phyloP scores from a whole-genome alignment of 2,329 filamentous ascomycete species.

The Sarocladium brachiariae region DNA sequence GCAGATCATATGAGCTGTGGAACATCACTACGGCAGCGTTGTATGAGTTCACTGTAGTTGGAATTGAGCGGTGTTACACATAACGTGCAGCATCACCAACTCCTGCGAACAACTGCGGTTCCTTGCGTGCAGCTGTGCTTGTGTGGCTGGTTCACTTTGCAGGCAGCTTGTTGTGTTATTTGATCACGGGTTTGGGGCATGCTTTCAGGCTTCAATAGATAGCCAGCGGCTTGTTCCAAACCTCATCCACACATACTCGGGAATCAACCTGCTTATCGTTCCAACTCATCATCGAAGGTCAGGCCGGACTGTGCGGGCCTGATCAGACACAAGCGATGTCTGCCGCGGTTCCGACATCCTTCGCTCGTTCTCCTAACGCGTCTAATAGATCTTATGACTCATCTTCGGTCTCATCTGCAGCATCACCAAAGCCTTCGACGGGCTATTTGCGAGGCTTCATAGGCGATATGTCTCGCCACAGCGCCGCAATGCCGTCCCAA shows the following conservation, averaged over 20 bases:
- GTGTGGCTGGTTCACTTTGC: conserved; percentile 1
- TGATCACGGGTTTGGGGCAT: background rate
- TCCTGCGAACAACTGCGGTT: background rate
- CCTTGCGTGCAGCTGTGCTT: conserved; percentile 1
- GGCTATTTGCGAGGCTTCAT: conserved; percentile 47
- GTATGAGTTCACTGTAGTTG: background rate
- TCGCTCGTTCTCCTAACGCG: conserved; percentile 54
- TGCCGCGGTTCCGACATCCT: conserved; percentile 47
- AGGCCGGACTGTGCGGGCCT: background rate
- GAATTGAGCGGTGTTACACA: background rate
- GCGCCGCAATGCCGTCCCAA: conserved; percentile 42
- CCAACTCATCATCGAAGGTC: background rate
- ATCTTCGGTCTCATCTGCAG: conserved; percentile 55
- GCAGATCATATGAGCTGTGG: background rate
- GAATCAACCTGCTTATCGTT: background rate
- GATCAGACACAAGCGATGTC: conserved; percentile 34
- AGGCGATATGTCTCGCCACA: conserved; percentile 43
- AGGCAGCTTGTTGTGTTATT: background rate
- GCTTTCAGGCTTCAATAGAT: background rate
- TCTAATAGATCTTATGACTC: conserved; percentile 58
- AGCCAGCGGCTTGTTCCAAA: background rate
- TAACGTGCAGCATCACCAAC: background rate
- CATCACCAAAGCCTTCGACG: conserved; percentile 49
- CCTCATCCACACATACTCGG: background rate
- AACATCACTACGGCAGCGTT: background rate